Base-by-base conservation (phyloP, 73 alveolate species). In the Durusdinium trenchii region DNA sequence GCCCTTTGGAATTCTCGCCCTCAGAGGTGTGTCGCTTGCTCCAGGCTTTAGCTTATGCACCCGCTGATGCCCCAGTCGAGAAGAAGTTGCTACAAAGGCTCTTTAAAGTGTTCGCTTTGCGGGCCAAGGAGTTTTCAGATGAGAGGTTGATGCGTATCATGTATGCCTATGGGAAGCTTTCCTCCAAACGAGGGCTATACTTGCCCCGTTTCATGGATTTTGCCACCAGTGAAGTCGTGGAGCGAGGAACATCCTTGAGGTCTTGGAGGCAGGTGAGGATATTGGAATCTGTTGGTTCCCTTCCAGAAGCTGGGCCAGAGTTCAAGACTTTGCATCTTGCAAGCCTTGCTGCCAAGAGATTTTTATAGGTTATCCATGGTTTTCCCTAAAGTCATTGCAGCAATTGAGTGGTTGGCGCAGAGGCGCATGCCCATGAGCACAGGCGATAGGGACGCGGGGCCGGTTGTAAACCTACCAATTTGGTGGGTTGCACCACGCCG, bases 261-360 rank as follows among this genome's bases (percentile, higher is more conserved):
- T 45, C 98, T n/a, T 91, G 98, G 98, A 51, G 98, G 16, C 67
- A 91, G 90, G 98, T 91, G 78, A 87, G 98, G 36, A 91, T 91
- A 35, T 43, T 91, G 71, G 98, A 91, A 69, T 76, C 98, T 1
- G 85, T 91, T 47, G 98, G 98, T 42, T 46, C 98, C 12, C 60
- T 91, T 40, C 98, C 98, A 23, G 98, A 91, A 48, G 98, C 98
- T 7, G 98, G 98, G n/a, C 90, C 75, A 23, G 98, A 91, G 69
- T 91, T 91, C 89, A 91, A 91, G 75, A 69, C 90, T 32, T 30
- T 91, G 67, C 36, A 7, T 76, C 94, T 84, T 7, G 50, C 64
- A 54, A 20, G 20, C n/a, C n/a, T n/a, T n/a, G n/a, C n/a, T n/a
- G n/a, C n/a, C n/a, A n/a, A n/a, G n/a, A n/a, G n/a, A n/a, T n/a